Percentiles rank a stretch among this genome's conserved stretches.
Conservation (phyloP, 352 stramenopile genomes). For the Halophytophthora batemanensis region DNA sequence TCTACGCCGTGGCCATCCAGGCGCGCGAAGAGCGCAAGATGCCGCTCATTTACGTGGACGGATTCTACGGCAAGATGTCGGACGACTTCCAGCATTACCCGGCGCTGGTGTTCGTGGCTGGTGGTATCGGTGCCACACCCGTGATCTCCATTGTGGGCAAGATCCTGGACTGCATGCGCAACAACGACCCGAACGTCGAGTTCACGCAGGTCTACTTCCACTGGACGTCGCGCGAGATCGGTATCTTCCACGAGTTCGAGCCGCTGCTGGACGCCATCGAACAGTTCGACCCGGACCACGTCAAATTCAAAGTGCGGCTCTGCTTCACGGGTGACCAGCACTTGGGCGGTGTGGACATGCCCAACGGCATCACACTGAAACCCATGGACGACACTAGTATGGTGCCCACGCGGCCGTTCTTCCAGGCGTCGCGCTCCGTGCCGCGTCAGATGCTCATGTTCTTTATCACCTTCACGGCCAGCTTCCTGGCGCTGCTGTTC, state of each 20-base stretch:
- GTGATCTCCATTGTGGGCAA: constrained; percentile 88
- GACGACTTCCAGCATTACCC: constrained; percentile 82
- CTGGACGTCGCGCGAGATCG: constrained; percentile 81
- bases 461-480: constrained; percentile 76
- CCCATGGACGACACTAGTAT: constrained; percentile 82
- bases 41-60: constrained; percentile 80
- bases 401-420: constrained; percentile 75
- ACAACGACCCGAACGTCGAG: constrained; percentile 66
- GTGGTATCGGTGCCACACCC: constrained; percentile 87
- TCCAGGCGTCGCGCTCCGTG: constrained; percentile 63
- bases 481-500: constrained; percentile 67
- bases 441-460: constrained; percentile 74
- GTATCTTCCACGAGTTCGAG: constrained; percentile 85
- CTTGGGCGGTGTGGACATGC: constrained; percentile 64
- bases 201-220: constrained; percentile 81
- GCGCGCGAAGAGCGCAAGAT: constrained; percentile 74
- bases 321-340: constrained; percentile 84
- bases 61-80: constrained; percentile 84
- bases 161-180: constrained; percentile 77
- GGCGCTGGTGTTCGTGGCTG: constrained; percentile 71
- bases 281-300: constrained; percentile 65
- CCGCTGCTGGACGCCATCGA: constrained; percentile 75
- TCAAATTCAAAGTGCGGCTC: constrained; percentile 65
- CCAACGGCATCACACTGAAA: constrained; percentile 72
- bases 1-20: constrained; percentile 75